These are phyloP conservation scores for Linnemannia zychae DNA, from an alignment of 192 early-diverging fungal genomes.

Conservation along the genomic window DNA sequence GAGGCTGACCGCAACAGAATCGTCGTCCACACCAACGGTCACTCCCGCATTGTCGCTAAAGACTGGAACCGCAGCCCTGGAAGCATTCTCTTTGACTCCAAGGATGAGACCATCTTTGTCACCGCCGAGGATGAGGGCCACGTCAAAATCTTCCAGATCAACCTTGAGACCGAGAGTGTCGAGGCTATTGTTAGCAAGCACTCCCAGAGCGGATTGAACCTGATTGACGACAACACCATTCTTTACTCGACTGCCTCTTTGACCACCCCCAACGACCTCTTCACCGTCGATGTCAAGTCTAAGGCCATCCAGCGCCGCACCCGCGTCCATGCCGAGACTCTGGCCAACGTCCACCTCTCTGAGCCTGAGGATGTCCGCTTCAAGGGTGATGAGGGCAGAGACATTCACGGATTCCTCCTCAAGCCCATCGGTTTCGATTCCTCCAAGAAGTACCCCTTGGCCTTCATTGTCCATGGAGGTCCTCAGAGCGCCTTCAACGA, in stretches of 20 bases:
- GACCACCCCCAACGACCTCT: slow-evolving; percentile 58
- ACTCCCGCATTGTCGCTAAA: slow-evolving; percentile 60
- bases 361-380: slow-evolving; percentile 79
- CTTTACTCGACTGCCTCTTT: slow-evolving; percentile 63
- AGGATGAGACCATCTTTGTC: slow-evolving; percentile 67
- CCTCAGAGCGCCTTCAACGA: slow-evolving; percentile 81
- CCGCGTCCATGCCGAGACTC: slow-evolving; percentile 55
- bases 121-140: slow-evolving; percentile 78
- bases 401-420: slow-evolving; percentile 75
- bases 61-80: slow-evolving; percentile 76
- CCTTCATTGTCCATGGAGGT: slow-evolving; percentile 87
- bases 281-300: slow-evolving; percentile 45
- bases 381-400: slow-evolving; percentile 67
- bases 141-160: slow-evolving; percentile 73
- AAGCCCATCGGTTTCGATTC: slow-evolving; percentile 72
- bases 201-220: slow-evolving; percentile 58
- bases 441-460: slow-evolving; percentile 76
- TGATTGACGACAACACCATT: slow-evolving; percentile 58
- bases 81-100: slow-evolving; percentile 69
- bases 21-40: slow-evolving; percentile 61
- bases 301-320: slow-evolving; percentile 59
- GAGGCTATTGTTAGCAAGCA: slow-evolving; percentile 64
- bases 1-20: slow-evolving; percentile 86
- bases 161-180: slow-evolving; percentile 63
- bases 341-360: slow-evolving; percentile 62